phyloP scores from a whole-genome alignment of 2,329 filamentous ascomycete species.

The Corniculantispora saksenae region DNA sequence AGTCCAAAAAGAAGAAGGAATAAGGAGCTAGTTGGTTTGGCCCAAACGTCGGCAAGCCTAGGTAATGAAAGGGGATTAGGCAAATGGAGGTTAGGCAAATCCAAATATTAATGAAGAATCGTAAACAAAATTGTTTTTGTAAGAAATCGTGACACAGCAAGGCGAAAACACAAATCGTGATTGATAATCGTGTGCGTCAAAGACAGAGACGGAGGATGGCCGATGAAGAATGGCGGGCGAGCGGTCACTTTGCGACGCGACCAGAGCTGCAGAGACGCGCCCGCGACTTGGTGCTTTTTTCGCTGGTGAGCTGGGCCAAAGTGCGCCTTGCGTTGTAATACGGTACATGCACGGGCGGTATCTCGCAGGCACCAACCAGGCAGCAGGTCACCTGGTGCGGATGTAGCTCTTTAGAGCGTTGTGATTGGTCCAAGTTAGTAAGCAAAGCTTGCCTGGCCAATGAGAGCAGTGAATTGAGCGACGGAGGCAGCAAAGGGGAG shows the following conservation, averaged over 20 bases:
- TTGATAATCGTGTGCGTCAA: constrained; percentile 3
- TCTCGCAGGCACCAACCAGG: constrained; percentile 29
- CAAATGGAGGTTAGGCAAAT: not conserved
- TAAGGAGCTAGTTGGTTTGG: not conserved
- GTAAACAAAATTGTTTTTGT: not conserved
- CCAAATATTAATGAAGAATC: constrained; percentile 3
- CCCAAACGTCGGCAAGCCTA: not conserved
- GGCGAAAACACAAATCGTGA: not conserved
- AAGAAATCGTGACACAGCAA: constrained; percentile 16
- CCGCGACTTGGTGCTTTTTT: constrained; percentile 20
- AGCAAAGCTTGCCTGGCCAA: constrained; percentile 29
- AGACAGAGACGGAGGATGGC: not conserved
- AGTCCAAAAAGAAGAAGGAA: not conserved
- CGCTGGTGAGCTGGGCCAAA: not conserved
- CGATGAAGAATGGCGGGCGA: constrained; percentile 7
- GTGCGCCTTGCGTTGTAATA: not conserved
- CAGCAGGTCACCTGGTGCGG: constrained; percentile 30
- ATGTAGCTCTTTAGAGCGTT: constrained; percentile 23
- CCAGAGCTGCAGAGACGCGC: constrained; percentile 26
- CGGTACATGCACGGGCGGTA: constrained; percentile 24
- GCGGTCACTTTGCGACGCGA: constrained; percentile 29
- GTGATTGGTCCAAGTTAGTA: constrained; percentile 35
- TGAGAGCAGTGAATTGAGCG: constrained; percentile 34
- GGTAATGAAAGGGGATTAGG: too few species aligned
- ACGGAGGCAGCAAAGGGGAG: constrained; percentile 35